Conservation (phyloP, 805 yeast species). For the Osmozyma mogii region DNA sequence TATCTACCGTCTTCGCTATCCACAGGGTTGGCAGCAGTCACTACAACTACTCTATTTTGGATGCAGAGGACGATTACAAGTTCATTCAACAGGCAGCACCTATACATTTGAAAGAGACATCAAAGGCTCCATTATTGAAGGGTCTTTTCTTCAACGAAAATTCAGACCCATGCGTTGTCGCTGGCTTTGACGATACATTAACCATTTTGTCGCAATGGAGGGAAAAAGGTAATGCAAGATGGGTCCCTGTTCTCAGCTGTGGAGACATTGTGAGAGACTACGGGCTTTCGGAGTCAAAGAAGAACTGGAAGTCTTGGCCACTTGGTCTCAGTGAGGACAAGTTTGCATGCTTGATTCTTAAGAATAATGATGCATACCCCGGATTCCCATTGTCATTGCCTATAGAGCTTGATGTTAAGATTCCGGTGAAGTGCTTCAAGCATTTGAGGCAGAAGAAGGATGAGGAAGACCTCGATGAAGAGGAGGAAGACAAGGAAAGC, state of each 20-base stretch:
- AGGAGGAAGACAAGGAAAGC: slow-evolving; percentile 12
- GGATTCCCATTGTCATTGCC: slow-evolving; percentile 81
- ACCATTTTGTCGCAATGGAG: slow-evolving; percentile 75
- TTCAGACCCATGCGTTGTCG: slow-evolving; percentile 83
- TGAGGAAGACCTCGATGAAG: slow-evolving; percentile 20
- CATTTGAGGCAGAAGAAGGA: slow-evolving; percentile 19
- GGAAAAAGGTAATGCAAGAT: slow-evolving; percentile 61
- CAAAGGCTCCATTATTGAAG: slow-evolving; percentile 37
- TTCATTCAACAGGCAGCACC: slow-evolving; percentile 32
- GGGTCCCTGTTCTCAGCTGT: slow-evolving; percentile 80
- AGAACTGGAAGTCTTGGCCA: slow-evolving; percentile 77
- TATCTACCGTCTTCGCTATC: slow-evolving; percentile 45
- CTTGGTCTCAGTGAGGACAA: slow-evolving; percentile 66
- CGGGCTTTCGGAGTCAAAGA: slow-evolving; percentile 38
- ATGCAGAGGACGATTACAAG: slow-evolving; percentile 34
- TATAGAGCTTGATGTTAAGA: slow-evolving; percentile 59
- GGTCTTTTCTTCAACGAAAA: slow-evolving; percentile 79
- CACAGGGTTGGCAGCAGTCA: slow-evolving; percentile 24
- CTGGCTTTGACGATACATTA: slow-evolving; percentile 68
- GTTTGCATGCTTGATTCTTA: slow-evolving; percentile 66
- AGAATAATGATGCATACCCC: slow-evolving; percentile 60
- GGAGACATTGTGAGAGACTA: slow-evolving; percentile 35
- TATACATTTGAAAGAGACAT: slow-evolving; percentile 23
- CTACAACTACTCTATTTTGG: slow-evolving; percentile 42
- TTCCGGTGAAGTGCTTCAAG: slow-evolving; percentile 44